Conservation (phyloP, 2,329 filamentous ascomycete species). For the Fusarium equiseti region DNA sequence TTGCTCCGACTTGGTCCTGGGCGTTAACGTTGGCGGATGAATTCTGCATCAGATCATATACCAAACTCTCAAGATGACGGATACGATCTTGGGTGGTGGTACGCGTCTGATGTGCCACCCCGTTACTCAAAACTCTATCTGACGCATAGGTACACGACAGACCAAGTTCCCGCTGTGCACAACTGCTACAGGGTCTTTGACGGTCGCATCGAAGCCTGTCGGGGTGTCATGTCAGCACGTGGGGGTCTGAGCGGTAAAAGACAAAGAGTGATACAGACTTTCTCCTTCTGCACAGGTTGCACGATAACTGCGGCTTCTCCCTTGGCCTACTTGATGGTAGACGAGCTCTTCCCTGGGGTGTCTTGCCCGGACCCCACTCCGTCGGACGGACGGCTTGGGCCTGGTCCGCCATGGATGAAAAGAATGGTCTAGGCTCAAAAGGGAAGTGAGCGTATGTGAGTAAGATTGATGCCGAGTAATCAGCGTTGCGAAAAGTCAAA, state of each 20-base stretch:
- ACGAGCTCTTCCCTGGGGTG: conserved; percentile 9
- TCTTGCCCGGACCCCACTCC: conserved; percentile 21
- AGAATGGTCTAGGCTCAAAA: background rate
- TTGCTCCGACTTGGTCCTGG: background rate
- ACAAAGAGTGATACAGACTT: conserved; percentile 4
- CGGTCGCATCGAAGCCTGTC: conserved; percentile 24
- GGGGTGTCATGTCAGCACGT: background rate
- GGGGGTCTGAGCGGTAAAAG: background rate
- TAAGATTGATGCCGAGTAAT: background rate
- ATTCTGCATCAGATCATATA: conserved; percentile 45
- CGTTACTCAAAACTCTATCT: background rate
- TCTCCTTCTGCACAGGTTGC: conserved; percentile 20
- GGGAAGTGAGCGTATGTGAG: background rate
- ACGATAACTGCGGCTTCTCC: conserved; percentile 21
- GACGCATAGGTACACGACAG: conserved; percentile 14
- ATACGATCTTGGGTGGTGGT: conserved; percentile 18
- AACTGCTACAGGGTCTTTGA: conserved; percentile 20
- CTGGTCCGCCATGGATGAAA: conserved; percentile 6
- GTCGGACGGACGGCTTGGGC: background rate
- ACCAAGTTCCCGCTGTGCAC: conserved; percentile 11
- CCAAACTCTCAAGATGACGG: conserved; percentile 47
- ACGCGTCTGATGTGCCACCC: background rate
- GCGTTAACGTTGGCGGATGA: background rate
- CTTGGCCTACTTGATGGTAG: conserved; percentile 12
- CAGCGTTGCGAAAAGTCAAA: background rate